Evolutionary conservation across 192 early-diverging fungal genomes (phyloP), one percentile per base, ranked within the genome.

Genomic region (Entomortierella chlamydospora): DNA sequence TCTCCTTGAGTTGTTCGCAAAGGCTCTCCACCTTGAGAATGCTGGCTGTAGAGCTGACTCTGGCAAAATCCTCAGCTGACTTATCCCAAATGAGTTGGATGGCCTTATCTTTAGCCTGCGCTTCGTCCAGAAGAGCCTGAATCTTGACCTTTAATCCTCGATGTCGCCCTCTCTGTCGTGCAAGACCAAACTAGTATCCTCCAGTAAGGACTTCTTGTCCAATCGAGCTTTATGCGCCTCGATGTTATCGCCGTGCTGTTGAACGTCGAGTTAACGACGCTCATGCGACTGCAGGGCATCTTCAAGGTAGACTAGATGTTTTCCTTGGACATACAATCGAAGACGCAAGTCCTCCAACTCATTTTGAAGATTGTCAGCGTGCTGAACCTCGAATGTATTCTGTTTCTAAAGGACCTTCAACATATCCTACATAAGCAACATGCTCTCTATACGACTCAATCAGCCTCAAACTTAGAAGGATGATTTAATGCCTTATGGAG

Each of bases 291-390:
- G 12, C 12, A 70, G 23, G 47, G 67, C 67, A 20, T 70, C 47
- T 20, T 78, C 74, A 11, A 78, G 74, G 58, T 70, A 69, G 7
- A 52, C 58, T 3, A 78, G 47, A 26, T 78, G 74, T 41, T 64
- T 78, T 37, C 70, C 74, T 58, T 64, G 74, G 15, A 70, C 67
- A 2, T 10, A 8, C 15, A 60, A 61, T 47, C 64, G 74, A 15
- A 64, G 8, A 37, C 34, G 34, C 34, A 37, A 37, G 10, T 37
- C 34, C 34, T 37, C 10, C 34, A 77, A 25, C 60, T 77, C 73
- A 6, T 41, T 42, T n/a, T 68, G 60, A 5, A 77, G 55, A 17
- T 33, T 30, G 7, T 4, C 25, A 5, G 61, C 59, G 2, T n/a
- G 73, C 9, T 49, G 20, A 17, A 7, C 20, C 25, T 37, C 34